A percentile compares a stretch with the other conserved stretches of the same genome.
Evolutionary conservation across 495 filamentous ascomycete species (phyloP).

Genomic region (Choiromyces venosus): DNA sequence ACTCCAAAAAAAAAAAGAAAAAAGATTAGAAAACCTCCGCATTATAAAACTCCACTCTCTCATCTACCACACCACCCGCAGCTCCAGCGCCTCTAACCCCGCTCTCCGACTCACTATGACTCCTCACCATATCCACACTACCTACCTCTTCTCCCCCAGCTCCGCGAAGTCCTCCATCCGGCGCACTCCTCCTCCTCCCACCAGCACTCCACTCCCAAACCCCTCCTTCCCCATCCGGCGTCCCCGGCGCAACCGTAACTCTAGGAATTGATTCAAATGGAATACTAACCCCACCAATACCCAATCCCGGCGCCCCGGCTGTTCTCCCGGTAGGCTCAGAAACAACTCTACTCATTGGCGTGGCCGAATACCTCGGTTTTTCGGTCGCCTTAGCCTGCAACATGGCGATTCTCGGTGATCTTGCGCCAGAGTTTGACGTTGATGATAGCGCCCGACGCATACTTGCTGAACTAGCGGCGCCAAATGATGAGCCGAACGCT

Average conservation of each 20-base stretch:
- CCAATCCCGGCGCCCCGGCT: slow-evolving; percentile 18
- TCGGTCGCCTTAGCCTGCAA: neutral
- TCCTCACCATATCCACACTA: neutral
- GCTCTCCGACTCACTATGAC: neutral
- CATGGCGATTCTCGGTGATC: neutral
- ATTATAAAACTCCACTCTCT: neutral
- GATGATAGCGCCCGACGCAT: neutral
- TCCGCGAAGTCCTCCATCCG: neutral
- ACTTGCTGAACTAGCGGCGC: slow-evolving; percentile 5
- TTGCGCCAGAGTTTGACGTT: no score
- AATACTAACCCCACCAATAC: slow-evolving; percentile 17
- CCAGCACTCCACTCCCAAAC: neutral
- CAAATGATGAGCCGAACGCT: slow-evolving; percentile 11
- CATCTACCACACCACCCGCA: neutral
- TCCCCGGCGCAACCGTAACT: slow-evolving; percentile 25
- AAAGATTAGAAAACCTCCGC: neutral
- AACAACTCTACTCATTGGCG: slow-evolving; percentile 14
- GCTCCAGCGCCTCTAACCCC: no score
- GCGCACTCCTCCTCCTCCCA: neutral
- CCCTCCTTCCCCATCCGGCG: slow-evolving; percentile 9
- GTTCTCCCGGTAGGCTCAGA: slow-evolving; percentile 7
- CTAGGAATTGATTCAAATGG: slow-evolving; percentile 26
- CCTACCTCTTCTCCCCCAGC: neutral
- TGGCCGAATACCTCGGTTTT: slow-evolving; percentile 1
- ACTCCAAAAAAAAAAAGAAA: neutral